Evolutionary conservation across 2,329 filamentous ascomycete genomes (phyloP).

Genomic region (Scedosporium boydii): DNA sequence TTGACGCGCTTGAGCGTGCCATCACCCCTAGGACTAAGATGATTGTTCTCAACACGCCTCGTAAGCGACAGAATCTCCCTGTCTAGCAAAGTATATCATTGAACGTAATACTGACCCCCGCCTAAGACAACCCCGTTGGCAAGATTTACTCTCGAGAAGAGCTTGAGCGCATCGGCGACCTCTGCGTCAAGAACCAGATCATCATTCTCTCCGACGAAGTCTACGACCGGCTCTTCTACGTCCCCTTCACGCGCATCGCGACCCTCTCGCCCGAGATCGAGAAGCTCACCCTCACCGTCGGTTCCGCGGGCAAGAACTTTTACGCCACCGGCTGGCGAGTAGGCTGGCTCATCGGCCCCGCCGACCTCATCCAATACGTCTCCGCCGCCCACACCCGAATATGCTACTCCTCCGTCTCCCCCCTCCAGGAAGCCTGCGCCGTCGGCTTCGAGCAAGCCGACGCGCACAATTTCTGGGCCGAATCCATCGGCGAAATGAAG

Average conservation of each 20-base stretch:
- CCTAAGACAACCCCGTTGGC: conserved; percentile 79
- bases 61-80: conserved; percentile 17
- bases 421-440: conserved; percentile 86
- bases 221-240: conserved; percentile 92
- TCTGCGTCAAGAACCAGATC: conserved; percentile 88
- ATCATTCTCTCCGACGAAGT: conserved; percentile 90
- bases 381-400: conserved; percentile 90
- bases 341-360: conserved; percentile 83
- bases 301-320: conserved; percentile 96
- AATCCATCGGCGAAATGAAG: conserved; percentile 79
- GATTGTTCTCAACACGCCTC: conserved; percentile 80
- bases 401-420: conserved; percentile 89
- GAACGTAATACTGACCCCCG: neutral
- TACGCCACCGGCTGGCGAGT: conserved; percentile 97
- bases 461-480: conserved; percentile 75
- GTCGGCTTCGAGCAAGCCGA: conserved; percentile 92
- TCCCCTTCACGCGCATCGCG: conserved; percentile 85
- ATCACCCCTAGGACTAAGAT: conserved; percentile 88
- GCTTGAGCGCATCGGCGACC: conserved; percentile 71
- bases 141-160: conserved; percentile 87
- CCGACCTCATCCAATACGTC: conserved; percentile 83
- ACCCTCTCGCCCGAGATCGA: conserved; percentile 87
- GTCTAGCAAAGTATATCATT: neutral
- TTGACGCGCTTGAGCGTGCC: conserved; percentile 68
- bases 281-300: conserved; percentile 81